Conservation (phyloP, 345 rosid species). For the Hibiscus tridactylites region DNA sequence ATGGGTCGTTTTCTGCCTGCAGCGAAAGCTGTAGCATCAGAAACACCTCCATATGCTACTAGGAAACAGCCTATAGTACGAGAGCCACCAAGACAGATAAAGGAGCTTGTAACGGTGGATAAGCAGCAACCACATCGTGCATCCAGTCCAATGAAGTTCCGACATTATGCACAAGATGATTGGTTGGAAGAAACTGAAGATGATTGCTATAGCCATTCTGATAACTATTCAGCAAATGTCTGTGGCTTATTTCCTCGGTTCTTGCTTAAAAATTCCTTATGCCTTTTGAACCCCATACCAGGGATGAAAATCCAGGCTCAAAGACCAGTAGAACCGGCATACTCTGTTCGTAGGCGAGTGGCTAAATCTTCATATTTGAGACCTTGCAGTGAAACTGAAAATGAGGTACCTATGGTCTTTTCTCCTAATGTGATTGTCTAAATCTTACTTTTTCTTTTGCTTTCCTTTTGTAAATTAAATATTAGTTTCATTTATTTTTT, state of each 20-base stretch:
- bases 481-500: neutral
- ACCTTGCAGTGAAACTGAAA: constrained; percentile 20
- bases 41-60: constrained; percentile 38
- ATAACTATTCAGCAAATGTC: constrained; percentile 32
- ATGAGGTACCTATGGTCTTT: constrained; percentile 31
- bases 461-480: neutral
- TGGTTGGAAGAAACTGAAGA: constrained; percentile 41
- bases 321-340: constrained; percentile 12
- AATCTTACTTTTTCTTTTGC: neutral
- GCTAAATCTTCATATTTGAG: constrained; percentile 30
- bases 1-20: constrained; percentile 92
- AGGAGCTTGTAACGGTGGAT: constrained; percentile 18
- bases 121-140: constrained; percentile 16
- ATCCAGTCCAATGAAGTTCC: constrained; percentile 23
- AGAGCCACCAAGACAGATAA: constrained; percentile 25
- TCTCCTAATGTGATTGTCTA: neutral
- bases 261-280: constrained; percentile 53
- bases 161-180: constrained; percentile 16
- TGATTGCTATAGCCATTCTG: constrained; percentile 19
- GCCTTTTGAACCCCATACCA: constrained; percentile 51
- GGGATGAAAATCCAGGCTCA: constrained; percentile 40
- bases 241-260: constrained; percentile 78
- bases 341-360: constrained; percentile 34
- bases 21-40: constrained; percentile 82
- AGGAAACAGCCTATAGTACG: constrained; percentile 39